phyloP scores from a whole-genome alignment of 2,329 filamentous ascomycete genomes.

The Geosmithia putterillii region DNA sequence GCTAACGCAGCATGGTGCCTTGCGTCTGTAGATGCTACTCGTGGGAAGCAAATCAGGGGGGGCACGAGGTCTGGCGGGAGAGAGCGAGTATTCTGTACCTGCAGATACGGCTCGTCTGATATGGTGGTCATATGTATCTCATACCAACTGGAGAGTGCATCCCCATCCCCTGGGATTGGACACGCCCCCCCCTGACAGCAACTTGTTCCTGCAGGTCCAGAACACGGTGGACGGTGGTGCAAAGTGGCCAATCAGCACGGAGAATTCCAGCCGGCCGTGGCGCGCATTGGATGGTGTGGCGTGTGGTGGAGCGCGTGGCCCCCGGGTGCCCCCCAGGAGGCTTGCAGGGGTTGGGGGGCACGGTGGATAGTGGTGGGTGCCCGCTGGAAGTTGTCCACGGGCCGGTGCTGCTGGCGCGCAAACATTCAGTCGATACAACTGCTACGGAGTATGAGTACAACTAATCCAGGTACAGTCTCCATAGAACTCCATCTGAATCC shows the following conservation, averaged over 20 bases:
- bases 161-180: neutral
- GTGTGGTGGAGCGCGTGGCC: conserved; percentile 4
- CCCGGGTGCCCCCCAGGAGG: conserved; percentile 5
- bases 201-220: conserved; percentile 3
- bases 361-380: too few species aligned
- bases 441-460: too few species aligned
- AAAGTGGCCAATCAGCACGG: conserved; percentile 9
- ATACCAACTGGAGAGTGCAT: too few species aligned
- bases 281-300: conserved; percentile 13
- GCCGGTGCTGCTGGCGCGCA: too few species aligned
- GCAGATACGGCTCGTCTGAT: too few species aligned
- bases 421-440: too few species aligned
- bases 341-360: neutral
- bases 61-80: too few species aligned
- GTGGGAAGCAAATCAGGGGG: neutral
- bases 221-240: neutral
- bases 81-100: too few species aligned
- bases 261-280: conserved; percentile 11
- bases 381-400: too few species aligned
- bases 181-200: neutral
- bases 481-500: too few species aligned
- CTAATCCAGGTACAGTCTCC: too few species aligned
- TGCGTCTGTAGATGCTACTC: neutral
- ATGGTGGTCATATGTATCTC: too few species aligned
- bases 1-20: neutral